Conservation (phyloP, 2,329 filamentous ascomycete genomes). For the Monosporascus sp. region DNA sequence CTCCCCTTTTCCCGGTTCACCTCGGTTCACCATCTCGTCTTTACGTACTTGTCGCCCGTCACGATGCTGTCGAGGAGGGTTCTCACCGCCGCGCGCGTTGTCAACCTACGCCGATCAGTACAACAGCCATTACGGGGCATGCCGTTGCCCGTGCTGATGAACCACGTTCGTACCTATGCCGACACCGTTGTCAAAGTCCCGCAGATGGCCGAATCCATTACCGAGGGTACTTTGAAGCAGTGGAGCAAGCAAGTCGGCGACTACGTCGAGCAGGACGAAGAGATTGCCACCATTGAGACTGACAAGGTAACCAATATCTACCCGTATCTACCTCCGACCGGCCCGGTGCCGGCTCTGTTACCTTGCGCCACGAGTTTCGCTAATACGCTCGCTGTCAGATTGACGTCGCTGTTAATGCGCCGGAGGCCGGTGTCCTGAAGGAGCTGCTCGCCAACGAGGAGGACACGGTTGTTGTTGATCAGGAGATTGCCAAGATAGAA, state of each 20-base stretch:
- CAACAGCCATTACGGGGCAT: conserved; percentile 39
- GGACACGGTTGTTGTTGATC: conserved; percentile 90
- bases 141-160: conserved; percentile 46
- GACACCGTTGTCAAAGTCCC: conserved; percentile 90
- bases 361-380: conserved; percentile 1
- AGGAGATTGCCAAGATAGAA: conserved; percentile 84
- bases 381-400: conserved; percentile 52
- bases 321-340: background rate
- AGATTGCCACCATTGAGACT: conserved; percentile 97
- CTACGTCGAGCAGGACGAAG: conserved; percentile 90
- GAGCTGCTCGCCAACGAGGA: conserved; percentile 90
- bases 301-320: conserved; percentile 67
- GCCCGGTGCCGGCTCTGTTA: background rate
- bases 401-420: conserved; percentile 93
- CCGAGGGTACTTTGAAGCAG: conserved; percentile 93
- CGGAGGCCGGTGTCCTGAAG: conserved; percentile 84
- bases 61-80: conserved; percentile 29
- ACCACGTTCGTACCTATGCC: conserved; percentile 61
- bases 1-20: background rate
- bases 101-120: conserved; percentile 27
- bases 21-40: background rate
- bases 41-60: background rate
- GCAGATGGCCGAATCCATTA: conserved; percentile 98
- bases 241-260: conserved; percentile 92
- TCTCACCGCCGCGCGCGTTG: conserved; percentile 37